Evolutionary conservation across 2,329 filamentous ascomycete genomes (phyloP), one percentile per base, ranked within the genome.

Genomic region (Davidsoniella eucalypti): DNA sequence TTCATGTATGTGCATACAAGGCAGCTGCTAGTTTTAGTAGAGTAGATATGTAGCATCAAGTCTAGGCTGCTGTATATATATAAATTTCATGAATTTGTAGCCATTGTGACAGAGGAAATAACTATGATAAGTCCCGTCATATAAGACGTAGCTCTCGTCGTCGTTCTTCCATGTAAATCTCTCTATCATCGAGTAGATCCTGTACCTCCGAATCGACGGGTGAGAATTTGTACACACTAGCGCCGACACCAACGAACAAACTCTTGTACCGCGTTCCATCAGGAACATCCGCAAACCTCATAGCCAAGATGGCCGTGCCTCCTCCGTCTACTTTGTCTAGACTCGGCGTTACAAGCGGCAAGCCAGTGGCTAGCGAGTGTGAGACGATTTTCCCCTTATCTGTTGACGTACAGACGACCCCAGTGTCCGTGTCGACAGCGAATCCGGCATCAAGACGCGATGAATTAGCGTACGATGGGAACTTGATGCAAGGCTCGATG

Each of bases 381-480:
- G 78, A 55, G 1, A 57, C 64, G 0, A 78, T 61, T 0, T 60
- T 66, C 9, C 67, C 68, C 44, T 72, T 65, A 38, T 73, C 69
- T 44, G 75, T 72, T 0, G 71, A 73, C 0, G 75, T 70, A 0
- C 75, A 76, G 4, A 75, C 67, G 21, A 74, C 55, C 10, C 71
- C 72, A 6, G 68, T 59, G n/a, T 65, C 63, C 0, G 60, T 44
- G 51, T 70, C 66, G 4, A 72, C 66, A 48, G 75, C 74, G 55
- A 78, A 68, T 1, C 75, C 77, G 8, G 72, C 64, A 16, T 68
- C 60, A 40, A 69, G 60, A 41, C 69, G 67, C 0, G 69, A 68
- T 0, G 59, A 58, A 57, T 80, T 81, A 26, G 58, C 57, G 59
- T 77, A 76, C 2, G 59, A 65, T 0, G 65, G 62, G 52, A 80